Percentiles rank a stretch among this genome's conserved stretches.
These are phyloP conservation scores for Pyricularia pennisetigena DNA, from an alignment of 2,329 filamentous ascomycete species.

Conservation along the genomic window DNA sequence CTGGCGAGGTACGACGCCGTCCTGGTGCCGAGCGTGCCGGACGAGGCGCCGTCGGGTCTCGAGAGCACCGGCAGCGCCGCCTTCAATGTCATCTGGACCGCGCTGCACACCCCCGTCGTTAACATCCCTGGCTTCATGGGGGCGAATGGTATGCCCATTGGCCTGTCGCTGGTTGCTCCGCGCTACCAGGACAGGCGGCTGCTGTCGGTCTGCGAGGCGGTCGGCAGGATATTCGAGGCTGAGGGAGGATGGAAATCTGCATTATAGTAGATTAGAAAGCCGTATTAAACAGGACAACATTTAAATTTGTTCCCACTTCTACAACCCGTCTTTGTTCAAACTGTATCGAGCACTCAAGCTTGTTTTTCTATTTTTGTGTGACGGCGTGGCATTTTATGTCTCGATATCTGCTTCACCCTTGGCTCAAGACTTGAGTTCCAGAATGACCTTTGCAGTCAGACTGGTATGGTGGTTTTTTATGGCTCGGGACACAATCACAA, in stretches of 20 bases:
- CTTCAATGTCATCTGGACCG: conserved; percentile 42
- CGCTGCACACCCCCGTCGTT: conserved; percentile 51
- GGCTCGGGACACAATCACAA: too few species aligned
- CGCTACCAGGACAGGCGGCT: conserved; percentile 33
- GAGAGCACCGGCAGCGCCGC: conserved; percentile 43
- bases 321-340: too few species aligned
- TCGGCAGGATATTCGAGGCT: conserved; percentile 4
- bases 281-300: not conserved
- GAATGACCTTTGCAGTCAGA: too few species aligned
- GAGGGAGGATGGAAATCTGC: conserved; percentile 1
- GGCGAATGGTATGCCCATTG: conserved; percentile 46
- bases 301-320: not conserved
- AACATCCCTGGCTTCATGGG: conserved; percentile 55
- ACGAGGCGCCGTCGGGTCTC: conserved; percentile 47
- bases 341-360: too few species aligned
- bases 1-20: conserved; percentile 41
- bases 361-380: too few species aligned
- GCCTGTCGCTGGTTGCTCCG: conserved; percentile 39
- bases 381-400: too few species aligned
- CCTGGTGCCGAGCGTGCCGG: conserved; percentile 46
- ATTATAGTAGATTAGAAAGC: not conserved
- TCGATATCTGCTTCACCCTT: too few species aligned
- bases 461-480: too few species aligned
- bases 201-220: conserved; percentile 18
- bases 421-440: too few species aligned